Percentiles rank a stretch among this genome's conserved stretches.
phyloP scores from a whole-genome alignment of 1,284 basidiomycete genomes.

The Meira miltonrushii region DNA sequence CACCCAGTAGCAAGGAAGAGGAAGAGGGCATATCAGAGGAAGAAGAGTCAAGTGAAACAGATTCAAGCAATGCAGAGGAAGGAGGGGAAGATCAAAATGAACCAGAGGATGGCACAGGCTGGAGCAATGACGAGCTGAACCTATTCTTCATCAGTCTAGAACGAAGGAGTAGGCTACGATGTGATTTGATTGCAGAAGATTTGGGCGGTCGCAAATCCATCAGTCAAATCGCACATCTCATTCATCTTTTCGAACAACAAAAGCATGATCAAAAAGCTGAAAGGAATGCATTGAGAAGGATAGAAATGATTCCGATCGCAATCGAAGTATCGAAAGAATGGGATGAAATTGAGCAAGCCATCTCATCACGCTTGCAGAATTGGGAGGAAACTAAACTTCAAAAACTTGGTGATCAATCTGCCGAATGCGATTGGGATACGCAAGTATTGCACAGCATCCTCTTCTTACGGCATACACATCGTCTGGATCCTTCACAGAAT shows the following conservation, averaged over 20 bases:
- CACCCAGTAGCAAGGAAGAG: background rate
- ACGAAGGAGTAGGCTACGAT: background rate
- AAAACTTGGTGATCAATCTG: background rate
- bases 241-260: background rate
- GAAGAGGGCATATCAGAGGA: background rate
- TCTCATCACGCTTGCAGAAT: background rate
- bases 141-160: background rate
- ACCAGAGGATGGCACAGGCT: background rate
- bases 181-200: constrained; percentile 3
- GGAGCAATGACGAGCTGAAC: background rate
- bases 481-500: background rate
- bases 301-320: background rate
- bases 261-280: background rate
- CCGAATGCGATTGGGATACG: background rate
- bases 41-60: background rate
- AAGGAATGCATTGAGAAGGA: background rate
- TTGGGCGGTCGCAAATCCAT: background rate
- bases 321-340: constrained; percentile 1
- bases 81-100: background rate
- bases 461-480: background rate
- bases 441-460: background rate
- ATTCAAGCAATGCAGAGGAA: background rate
- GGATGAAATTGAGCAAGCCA: background rate
- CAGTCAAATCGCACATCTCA: background rate
- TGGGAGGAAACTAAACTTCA: background rate